Base-by-base conservation (phyloP, 2,329 filamentous ascomycete species). In the Neonectria hederae region DNA sequence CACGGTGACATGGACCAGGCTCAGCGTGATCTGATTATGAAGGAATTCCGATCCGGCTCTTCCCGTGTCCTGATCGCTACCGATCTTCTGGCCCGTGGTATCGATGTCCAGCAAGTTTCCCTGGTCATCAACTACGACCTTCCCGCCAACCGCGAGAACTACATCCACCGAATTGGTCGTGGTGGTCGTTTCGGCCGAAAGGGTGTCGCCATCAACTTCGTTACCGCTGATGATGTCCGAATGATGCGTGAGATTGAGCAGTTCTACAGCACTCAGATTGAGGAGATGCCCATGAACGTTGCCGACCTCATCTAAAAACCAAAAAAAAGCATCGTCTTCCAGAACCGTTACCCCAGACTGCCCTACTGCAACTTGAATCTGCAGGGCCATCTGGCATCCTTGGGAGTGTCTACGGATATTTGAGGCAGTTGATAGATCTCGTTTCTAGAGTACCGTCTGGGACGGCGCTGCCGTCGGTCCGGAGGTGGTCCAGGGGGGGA, bases 191-290 rank as follows among this genome's bases (percentile, higher is more conserved):
- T 99, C 87, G 96, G 96, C 83, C 94, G 96, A 83, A 99, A 99
- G 91, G 96, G 96, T 91, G 96, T 99, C 82, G 96, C 96, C 78
- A 99, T 99, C 89, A 99, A 99, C 93, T 99, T 99, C 82, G 96
- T 99, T 82, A 98, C 95, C 68, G 93, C 94, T 77, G 96, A 99
- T 74, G 96, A 99, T 84, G 96, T 99, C 78, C 94, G 95, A 83
- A 98, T 99, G 93, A 97, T 99, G 93, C 90, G 96, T 82, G 96
- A 99, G 84, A 99, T 99, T 76, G 96, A 99, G 84, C 93, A 97
- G 86, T 99, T 98, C 89, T 99, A 99, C 91, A 97, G 93, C 89
- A 99, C 96, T 82, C 96, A 99, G 87, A 98, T 99, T 75, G 96
- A 99, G 86, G 96, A 99, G 89, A 99, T 99, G 96, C 96, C 96